These are phyloP conservation scores for Ustanciosporium gigantosporum DNA, from an alignment of 1,284 basidiomycete genomes.

Conservation along the genomic window DNA sequence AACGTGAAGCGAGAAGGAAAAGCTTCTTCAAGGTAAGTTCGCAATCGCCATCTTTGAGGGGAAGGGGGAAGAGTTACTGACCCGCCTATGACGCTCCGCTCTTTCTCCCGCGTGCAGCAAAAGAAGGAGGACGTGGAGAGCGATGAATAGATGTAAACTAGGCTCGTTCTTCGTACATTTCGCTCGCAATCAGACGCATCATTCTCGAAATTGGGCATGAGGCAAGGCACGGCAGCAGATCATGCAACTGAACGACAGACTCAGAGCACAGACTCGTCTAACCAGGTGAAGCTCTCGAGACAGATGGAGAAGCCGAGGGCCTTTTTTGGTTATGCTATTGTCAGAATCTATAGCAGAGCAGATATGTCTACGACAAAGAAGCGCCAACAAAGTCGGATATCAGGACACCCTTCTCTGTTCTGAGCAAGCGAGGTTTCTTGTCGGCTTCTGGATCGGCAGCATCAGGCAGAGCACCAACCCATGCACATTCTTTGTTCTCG, in stretches of 20 bases:
- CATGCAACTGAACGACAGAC: too few species aligned
- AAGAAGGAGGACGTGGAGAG: conserved; percentile 41
- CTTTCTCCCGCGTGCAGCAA: conserved; percentile 19
- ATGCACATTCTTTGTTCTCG: conserved; percentile 45
- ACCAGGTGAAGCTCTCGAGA: too few species aligned
- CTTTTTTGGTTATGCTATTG: too few species aligned
- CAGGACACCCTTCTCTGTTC: conserved; percentile 50
- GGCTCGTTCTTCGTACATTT: neutral
- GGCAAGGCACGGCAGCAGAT: too few species aligned
- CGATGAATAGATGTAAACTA: conserved; percentile 29
- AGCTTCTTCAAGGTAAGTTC: conserved; percentile 64
- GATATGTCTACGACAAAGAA: conserved; percentile 44
- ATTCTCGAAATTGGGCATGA: too few species aligned
- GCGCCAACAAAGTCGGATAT: conserved; percentile 52
- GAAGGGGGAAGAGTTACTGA: too few species aligned
- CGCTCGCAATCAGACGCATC: too few species aligned
- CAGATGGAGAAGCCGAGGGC: too few species aligned
- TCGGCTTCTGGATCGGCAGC: conserved; percentile 51
- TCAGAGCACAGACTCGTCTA: too few species aligned
- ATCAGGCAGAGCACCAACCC: conserved; percentile 53
- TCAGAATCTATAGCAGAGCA: too few species aligned
- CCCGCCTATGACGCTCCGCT: neutral
- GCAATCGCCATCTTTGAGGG: too few species aligned
- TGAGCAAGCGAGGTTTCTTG: conserved; percentile 48
- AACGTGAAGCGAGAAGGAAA: conserved; percentile 62